phyloP scores from a whole-genome alignment of 768 basidiomycete genomes.

The Lyophyllum decastes region DNA sequence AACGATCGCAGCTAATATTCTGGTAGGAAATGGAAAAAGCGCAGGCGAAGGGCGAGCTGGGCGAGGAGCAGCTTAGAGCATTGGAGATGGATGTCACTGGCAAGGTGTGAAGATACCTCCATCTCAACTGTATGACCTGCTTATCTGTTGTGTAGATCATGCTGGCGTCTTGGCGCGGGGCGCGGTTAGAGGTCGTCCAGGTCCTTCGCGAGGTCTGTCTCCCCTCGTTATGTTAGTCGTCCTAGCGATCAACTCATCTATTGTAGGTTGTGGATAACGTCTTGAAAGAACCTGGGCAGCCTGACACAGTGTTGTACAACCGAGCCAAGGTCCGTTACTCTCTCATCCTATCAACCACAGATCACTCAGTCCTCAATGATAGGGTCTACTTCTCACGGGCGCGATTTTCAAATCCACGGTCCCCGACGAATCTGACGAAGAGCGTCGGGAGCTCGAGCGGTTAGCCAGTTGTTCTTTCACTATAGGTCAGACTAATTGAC shows the following conservation, averaged over 20 bases:
- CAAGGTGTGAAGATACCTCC: conserved; percentile 51
- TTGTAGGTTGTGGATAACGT: conserved; percentile 78
- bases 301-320: conserved; percentile 71
- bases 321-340: conserved; percentile 73
- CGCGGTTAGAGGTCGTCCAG: conserved; percentile 90
- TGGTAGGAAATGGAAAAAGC: conserved; percentile 81
- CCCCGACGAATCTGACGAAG: conserved; percentile 92
- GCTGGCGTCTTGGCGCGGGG: conserved; percentile 97
- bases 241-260: not conserved
- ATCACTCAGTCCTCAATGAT: not conserved
- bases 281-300: conserved; percentile 73
- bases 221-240: not conserved
- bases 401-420: conserved; percentile 83
- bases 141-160: conserved; percentile 58
- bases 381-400: conserved; percentile 89
- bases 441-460: conserved; percentile 93
- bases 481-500: conserved; percentile 1
- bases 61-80: conserved; percentile 82
- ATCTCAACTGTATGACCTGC: not conserved
- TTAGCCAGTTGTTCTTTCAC: conserved; percentile 33
- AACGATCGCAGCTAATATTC: not conserved
- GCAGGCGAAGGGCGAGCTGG: conserved; percentile 86
- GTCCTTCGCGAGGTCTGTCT: conserved; percentile 68
- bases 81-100: conserved; percentile 93
- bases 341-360: not conserved